Evolutionary conservation across 306 rosid species (phyloP).

Genomic region (Rosa lucieae): DNA sequence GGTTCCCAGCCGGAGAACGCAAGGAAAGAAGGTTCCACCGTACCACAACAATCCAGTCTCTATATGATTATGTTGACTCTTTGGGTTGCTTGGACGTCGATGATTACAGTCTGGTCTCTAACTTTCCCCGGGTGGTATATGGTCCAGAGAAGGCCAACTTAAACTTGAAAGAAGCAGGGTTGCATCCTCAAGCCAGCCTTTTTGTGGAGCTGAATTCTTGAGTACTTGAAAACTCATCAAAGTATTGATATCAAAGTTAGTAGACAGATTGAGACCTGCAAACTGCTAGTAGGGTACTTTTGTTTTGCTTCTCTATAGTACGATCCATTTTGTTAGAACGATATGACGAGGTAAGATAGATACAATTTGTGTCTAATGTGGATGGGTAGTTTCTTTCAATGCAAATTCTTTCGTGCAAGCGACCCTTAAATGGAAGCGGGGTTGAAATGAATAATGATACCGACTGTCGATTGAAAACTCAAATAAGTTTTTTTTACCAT

Average conservation of each 20-base stretch:
- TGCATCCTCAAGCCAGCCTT: conserved; percentile 84
- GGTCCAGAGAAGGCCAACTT: conserved; percentile 60
- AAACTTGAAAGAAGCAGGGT: conserved; percentile 88
- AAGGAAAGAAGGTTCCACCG: conserved; percentile 87
- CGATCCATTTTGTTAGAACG: conserved; percentile 17
- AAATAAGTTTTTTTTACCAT: background rate
- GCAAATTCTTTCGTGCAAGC: conserved; percentile 3
- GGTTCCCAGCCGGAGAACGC: conserved; percentile 94
- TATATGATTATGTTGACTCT: conserved; percentile 90
- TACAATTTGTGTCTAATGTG: conserved; percentile 10
- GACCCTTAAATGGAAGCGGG: background rate
- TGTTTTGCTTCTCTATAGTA: background rate
- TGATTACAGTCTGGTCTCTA: conserved; percentile 76
- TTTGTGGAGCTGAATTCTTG: conserved; percentile 53
- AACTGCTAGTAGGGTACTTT: conserved; percentile 16
- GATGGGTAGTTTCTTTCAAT: conserved; percentile 5
- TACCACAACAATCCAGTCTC: conserved; percentile 59
- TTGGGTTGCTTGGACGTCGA: conserved; percentile 70
- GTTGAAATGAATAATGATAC: background rate
- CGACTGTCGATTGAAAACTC: background rate
- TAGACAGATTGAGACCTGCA: conserved; percentile 5
- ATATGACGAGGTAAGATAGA: conserved; percentile 20
- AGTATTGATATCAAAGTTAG: background rate
- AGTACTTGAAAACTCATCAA: background rate
- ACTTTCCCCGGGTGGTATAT: conserved; percentile 81